Evolutionary conservation across 257 asterid species (phyloP), one percentile per base, ranked within the genome.

Genomic region (Solanum appendiculatum): DNA sequence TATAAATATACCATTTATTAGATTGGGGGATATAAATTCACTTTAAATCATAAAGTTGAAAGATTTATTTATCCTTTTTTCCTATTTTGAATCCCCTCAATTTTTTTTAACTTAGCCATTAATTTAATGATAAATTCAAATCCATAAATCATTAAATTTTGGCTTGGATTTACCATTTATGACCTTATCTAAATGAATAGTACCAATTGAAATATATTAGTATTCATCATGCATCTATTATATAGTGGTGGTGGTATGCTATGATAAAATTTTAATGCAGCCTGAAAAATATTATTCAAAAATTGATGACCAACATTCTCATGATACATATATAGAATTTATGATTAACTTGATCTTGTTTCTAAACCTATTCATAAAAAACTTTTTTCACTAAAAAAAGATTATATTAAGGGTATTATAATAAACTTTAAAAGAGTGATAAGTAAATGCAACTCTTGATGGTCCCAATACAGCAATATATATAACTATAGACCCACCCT

Each of bases 401-500:
- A 2, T n/a, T 63, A 42, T 34, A 16, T 63, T 16, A 8, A 25
- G 56, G 11, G 80, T 25, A 4, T 39, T 84, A 56, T 56, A 31
- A 36, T 36, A 37, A 84, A 84, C 60, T 84, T 64, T 9, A 16
- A 40, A 56, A 69, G 81, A 27, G 29, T 60, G 39, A 25, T 18
- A 40, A 63, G 14, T 11, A 29, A 84, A 64, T 84, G 60, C 34
- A 40, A 84, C 77, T 42, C 10, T 54, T 84, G 33, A 60, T 40
- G 90, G 93, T 86, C 90, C 92, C 92, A 84, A 64, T 66, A 44
- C 86, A 44, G 14, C 91, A 68, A 82, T 29, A 29, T 39, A 37
- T 39, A 37, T 33, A 85, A 60, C 23, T 78, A 70, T 86, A 39
- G 91, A 88, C 90, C 93, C 91, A 91, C 91, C 80, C 91, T 64